A percentile compares a stretch with the other conserved stretches of the same genome.
phyloP scores from a whole-genome alignment of 768 basidiomycete genomes.

The Coprinellus aureogranulatus region DNA sequence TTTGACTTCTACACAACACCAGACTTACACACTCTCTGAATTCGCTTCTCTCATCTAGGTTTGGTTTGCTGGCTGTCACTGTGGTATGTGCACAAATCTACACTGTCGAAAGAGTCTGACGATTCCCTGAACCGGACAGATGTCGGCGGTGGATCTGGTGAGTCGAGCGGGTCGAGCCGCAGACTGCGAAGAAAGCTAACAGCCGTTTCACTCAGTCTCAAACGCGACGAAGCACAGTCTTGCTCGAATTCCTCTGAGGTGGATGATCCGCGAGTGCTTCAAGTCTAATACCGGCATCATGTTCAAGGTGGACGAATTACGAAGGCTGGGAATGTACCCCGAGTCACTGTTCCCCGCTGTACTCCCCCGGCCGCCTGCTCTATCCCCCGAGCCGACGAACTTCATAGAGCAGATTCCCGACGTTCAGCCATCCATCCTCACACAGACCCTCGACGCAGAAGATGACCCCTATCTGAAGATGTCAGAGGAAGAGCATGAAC shows the following conservation, averaged over 20 bases:
- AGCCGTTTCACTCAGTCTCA: constrained; percentile 18
- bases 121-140: constrained; percentile 23
- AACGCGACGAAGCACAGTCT: constrained; percentile 42
- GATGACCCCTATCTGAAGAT: constrained; percentile 42
- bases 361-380: constrained; percentile 28
- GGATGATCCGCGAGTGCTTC: constrained; percentile 75
- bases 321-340: constrained; percentile 41
- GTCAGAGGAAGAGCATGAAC: constrained; percentile 60
- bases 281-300: constrained; percentile 53
- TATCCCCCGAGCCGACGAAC: constrained; percentile 14
- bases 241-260: constrained; percentile 52
- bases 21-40: no score
- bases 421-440: constrained; percentile 11
- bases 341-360: constrained; percentile 37
- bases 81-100: constrained; percentile 29
- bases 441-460: constrained; percentile 48
- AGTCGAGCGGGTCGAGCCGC: background rate
- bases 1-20: no score
- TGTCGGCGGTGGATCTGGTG: constrained; percentile 53
- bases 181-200: no score
- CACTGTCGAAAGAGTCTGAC: background rate
- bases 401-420: constrained; percentile 18
- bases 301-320: constrained; percentile 50
- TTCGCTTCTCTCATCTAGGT: constrained; percentile 14
- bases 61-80: constrained; percentile 43